Percentiles rank a stretch among this genome's conserved stretches.
Evolutionary conservation across 2,329 filamentous ascomycete species (phyloP).

Genomic region (Trichoderma sp.): DNA sequence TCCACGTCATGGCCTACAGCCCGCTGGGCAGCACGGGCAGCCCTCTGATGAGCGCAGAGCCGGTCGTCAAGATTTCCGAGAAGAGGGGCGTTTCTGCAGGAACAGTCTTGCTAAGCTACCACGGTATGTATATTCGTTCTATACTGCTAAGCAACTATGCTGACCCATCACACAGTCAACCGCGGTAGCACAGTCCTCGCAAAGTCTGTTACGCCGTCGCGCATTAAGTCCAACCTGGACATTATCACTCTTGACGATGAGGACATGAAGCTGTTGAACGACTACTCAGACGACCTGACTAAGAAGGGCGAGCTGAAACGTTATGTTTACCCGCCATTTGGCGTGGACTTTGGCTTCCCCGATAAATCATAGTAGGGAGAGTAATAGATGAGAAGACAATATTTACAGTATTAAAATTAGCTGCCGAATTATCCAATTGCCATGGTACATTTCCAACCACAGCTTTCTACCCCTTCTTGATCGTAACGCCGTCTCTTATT

Average conservation of each 20-base stretch:
- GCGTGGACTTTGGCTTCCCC: conserved; percentile 70
- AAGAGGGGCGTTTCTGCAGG: conserved; percentile 63
- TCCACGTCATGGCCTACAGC: conserved; percentile 72
- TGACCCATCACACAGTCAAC: conserved; percentile 51
- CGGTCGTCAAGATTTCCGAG: conserved; percentile 64
- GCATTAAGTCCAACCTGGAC: conserved; percentile 70
- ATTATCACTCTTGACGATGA: conserved; percentile 64
- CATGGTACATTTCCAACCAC: neutral
- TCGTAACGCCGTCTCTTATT: neutral
- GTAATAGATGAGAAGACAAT: neutral
- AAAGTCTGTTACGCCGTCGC: conserved; percentile 68
- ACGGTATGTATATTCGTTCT: conserved; percentile 53
- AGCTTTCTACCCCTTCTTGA: neutral
- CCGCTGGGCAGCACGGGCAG: conserved; percentile 66
- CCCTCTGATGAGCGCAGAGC: conserved; percentile 64
- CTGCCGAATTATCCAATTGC: neutral
- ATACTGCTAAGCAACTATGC: neutral
- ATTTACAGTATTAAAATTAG: neutral
- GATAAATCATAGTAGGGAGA: conserved; percentile 52
- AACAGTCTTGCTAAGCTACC: conserved; percentile 69
- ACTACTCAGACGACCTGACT: conserved; percentile 54
- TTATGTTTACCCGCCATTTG: conserved; percentile 70
- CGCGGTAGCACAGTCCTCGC: conserved; percentile 70
- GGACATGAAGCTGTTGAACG: conserved; percentile 62
- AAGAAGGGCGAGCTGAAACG: conserved; percentile 56